Conservation (phyloP, 2,329 filamentous ascomycete species). For the Cladophialophora immunda region DNA sequence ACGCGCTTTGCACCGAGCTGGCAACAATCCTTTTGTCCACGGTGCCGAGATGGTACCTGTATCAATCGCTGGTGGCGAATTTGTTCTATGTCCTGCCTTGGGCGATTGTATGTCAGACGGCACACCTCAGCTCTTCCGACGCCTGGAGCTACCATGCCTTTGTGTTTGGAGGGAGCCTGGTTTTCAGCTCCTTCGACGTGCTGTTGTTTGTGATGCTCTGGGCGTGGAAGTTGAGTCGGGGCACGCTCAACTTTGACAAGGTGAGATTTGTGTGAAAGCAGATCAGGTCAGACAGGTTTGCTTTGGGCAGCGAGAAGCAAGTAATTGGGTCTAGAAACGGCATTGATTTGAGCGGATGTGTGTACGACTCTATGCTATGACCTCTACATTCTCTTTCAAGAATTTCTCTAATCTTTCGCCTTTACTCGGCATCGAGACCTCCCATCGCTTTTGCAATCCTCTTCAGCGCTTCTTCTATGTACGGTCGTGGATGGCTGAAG, state of each 20-base stretch:
- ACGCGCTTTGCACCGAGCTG: conserved; percentile 71
- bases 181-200: conserved; percentile 72
- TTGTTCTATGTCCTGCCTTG: conserved; percentile 74
- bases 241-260: conserved; percentile 41
- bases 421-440: not conserved
- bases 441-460: conserved; percentile 16
- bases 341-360: not conserved
- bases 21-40: conserved; percentile 72
- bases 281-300: not conserved
- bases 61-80: conserved; percentile 72
- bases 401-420: not conserved
- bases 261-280: conserved; percentile 18
- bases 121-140: conserved; percentile 57
- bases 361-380: not conserved
- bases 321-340: not conserved
- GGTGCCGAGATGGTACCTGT: conserved; percentile 71
- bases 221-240: conserved; percentile 60
- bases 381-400: not conserved
- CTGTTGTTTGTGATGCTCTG: conserved; percentile 60
- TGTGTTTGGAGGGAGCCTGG: conserved; percentile 73
- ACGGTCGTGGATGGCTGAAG: conserved; percentile 44
- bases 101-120: conserved; percentile 68
- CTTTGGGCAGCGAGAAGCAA: not conserved
- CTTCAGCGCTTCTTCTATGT: conserved; percentile 45
- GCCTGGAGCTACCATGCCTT: conserved; percentile 74